These are phyloP conservation scores for Colletotrichum sansevieriae DNA, from an alignment of 2,329 filamentous ascomycete genomes.

Conservation along the genomic window DNA sequence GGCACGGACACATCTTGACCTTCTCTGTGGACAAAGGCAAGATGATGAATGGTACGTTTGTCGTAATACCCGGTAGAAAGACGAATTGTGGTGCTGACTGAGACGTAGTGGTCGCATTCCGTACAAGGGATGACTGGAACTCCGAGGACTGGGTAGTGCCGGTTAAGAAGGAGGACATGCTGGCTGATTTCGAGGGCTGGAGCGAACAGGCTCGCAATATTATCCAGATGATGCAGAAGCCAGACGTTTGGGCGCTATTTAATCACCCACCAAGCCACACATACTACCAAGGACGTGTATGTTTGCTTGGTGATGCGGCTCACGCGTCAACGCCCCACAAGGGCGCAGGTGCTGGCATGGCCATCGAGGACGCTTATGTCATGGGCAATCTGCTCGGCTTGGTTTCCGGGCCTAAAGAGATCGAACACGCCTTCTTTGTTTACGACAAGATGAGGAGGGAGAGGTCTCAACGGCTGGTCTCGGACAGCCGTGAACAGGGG, in stretches of 20 bases:
- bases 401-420: conserved; percentile 9
- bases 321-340: conserved; percentile 47
- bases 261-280: conserved; percentile 37
- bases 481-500: conserved; percentile 31
- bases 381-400: conserved; percentile 38
- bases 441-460: conserved; percentile 36
- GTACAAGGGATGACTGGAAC: conserved; percentile 30
- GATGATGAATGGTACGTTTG: conserved; percentile 59
- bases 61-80: background rate
- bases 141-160: conserved; percentile 33
- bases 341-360: conserved; percentile 45
- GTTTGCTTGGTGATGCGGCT: conserved; percentile 46
- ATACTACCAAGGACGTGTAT: conserved; percentile 41
- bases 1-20: conserved; percentile 67
- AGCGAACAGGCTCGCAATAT: conserved; percentile 20
- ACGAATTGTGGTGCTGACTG: background rate
- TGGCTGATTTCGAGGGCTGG: conserved; percentile 34
- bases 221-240: conserved; percentile 35
- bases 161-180: conserved; percentile 29
- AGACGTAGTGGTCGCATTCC: conserved; percentile 22
- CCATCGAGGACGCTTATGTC: conserved; percentile 46
- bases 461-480: conserved; percentile 26
- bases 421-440: conserved; percentile 39
- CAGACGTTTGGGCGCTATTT: conserved; percentile 39
- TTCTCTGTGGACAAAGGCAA: conserved; percentile 69